Percentiles rank a stretch among this genome's conserved stretches.
Evolutionary conservation across 345 rosid genomes (phyloP).

Genomic region (Hypericum perforatum): DNA sequence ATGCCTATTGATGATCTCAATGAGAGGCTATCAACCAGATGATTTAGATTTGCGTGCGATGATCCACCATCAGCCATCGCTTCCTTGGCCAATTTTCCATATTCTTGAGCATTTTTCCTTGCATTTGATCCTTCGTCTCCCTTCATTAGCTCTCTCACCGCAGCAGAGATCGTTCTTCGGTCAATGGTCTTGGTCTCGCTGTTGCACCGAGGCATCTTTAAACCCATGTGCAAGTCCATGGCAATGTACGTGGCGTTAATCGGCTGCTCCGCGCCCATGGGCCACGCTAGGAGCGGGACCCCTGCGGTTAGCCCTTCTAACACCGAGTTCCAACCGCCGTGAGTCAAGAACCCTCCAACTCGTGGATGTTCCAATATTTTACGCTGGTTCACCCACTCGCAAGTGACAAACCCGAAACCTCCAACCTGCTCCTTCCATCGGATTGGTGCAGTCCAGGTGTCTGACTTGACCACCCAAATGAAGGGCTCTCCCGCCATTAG

Average conservation of each 20-base stretch:
- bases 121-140: slow-evolving; percentile 17
- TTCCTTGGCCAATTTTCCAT: slow-evolving; percentile 11
- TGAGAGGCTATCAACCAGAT: slow-evolving; percentile 8
- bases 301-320: slow-evolving; percentile 17
- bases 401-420: slow-evolving; percentile 2
- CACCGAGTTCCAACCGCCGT: slow-evolving; percentile 22
- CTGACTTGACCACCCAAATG: slow-evolving; percentile 14
- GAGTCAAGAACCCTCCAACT: slow-evolving; percentile 9
- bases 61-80: slow-evolving; percentile 16
- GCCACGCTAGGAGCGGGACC: slow-evolving; percentile 25
- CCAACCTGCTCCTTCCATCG: slow-evolving; percentile 8
- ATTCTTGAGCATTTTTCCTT: slow-evolving; percentile 16
- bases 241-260: slow-evolving; percentile 19
- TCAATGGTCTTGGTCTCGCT: neutral
- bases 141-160: slow-evolving; percentile 18
- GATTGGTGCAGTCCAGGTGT: neutral
- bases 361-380: slow-evolving; percentile 1
- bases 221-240: slow-evolving; percentile 7
- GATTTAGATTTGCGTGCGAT: slow-evolving; percentile 15
- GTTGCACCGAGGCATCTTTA: neutral
- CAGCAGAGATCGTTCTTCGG: slow-evolving; percentile 6
- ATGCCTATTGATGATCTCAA: no score
- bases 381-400: slow-evolving; percentile 13
- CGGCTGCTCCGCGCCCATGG: slow-evolving; percentile 16
- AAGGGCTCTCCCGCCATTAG: slow-evolving; percentile 9